Evolutionary conservation across 1,284 basidiomycete species (phyloP), one percentile per base, ranked within the genome.

Genomic region (Takashimella tepidaria): DNA sequence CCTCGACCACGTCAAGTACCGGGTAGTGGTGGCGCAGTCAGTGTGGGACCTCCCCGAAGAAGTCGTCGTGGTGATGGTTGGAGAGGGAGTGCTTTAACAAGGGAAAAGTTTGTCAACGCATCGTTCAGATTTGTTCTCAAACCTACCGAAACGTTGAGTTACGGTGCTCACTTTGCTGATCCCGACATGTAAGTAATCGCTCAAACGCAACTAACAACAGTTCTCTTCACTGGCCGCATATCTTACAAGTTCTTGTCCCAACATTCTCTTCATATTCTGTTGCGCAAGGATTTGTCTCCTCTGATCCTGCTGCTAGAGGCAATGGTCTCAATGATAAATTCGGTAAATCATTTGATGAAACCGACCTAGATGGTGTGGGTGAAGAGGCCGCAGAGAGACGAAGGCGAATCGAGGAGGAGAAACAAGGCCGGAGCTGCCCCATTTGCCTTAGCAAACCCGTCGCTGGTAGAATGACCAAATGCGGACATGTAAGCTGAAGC

Each of bases 391-490:
- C 63, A 0, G 60, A 64, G 31, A 47, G 53, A 13, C 41, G 69
- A 2, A 54, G 65, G 13, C 55, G 71, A 21, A 68, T 70, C 49
- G 72, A 76, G 49, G 67, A 72, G 51, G 73, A 74, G 50, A 45
- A 62, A 27, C 61, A 69, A 49, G 74, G 71, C 45, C 85, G 83
- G 13, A 85, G 83, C 12, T 98, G 95, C 74, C 96, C 95, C 3
- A 98, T 99, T 60, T 99, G 95, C 76, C 81, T 99, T 44, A 68
- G 72, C 44, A 71, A 89, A 48, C 95, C 93, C 4, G 85, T 86
- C 42, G 91, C 92, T 19, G 90, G 95, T 16, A 81, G 96, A 46
- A 98, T 98, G 89, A 97, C 92, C 46, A 92, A 90, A 78, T 97
- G 92, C 64, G 93, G 92, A 55, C 93, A 97, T 81, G 92, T 95